Evolutionary conservation across 345 rosid genomes (phyloP), one percentile per base, ranked within the genome.

Genomic region (Stellera chamaejasme): DNA sequence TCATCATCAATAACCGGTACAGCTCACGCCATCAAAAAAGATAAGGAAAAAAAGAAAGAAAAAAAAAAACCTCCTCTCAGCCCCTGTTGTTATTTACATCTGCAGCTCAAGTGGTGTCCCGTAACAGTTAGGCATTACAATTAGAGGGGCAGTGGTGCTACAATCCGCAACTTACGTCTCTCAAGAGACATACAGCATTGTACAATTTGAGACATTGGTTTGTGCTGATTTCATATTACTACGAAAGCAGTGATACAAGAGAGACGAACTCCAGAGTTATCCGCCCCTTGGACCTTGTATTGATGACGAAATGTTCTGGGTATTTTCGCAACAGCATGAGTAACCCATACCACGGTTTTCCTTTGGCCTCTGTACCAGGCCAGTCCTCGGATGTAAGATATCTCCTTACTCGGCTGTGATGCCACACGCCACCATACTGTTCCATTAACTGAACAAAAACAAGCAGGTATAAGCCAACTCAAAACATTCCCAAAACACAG

Each of bases 301-400:
- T 87, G 80, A 94, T 87, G 44, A 94, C 99, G 15, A 94, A 90
- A 66, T 94, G 97, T 66, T 90, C 97, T 0, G 96, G 97, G 52
- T 94, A 83, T 70, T 87, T 94, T 60, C 95, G 76, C 44, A 87
- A 83, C 64, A 93, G 72, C 88, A 75, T 84, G 27, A 93, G 88
- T 75, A 89, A 66, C 49, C 96, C 99, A 47, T 80, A 82, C 96
- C 97, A 93, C 48, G 97, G 96, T 69, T 84, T 88, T 25, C 87
- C 89, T 67, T 82, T 83, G 46, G 94, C 69, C 70, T 89, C 97
- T 2, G 96, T 82, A 66, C 71, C 84, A 23, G 77, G 66, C 76
- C 79, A 87, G 39, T 89, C 97, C 61, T 93, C 99, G 16, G 90
- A 73, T 27, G 80, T 71, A 42, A 93, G 92, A 65, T 89, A 93